These are phyloP conservation scores for Amauroascus niger DNA, from an alignment of 2,329 filamentous ascomycete species.

Conservation along the genomic window DNA sequence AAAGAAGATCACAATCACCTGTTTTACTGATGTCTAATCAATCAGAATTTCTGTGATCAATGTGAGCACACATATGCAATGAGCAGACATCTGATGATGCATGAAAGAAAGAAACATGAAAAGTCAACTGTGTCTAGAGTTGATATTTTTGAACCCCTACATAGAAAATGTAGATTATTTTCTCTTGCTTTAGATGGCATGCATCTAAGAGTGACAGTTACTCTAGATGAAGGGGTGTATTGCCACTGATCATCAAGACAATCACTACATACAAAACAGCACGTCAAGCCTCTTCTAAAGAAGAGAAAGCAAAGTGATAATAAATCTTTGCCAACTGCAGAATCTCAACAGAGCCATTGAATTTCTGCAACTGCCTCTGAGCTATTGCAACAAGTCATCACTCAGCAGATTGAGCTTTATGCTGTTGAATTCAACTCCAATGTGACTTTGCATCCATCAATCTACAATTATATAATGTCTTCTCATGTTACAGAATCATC, in stretches of 20 bases:
- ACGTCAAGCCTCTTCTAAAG: not conserved
- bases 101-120: not conserved
- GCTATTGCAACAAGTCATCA: not conserved
- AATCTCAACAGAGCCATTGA: not conserved
- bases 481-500: no score
- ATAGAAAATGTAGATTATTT: not conserved
- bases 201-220: not conserved
- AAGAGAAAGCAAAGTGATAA: not conserved
- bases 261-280: not conserved
- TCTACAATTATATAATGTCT: no score
- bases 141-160: not conserved
- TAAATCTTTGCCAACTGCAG: not conserved
- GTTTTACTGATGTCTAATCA: not conserved
- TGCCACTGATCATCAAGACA: not conserved
- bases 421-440: no score
- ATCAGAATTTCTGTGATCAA: not conserved
- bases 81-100: not conserved
- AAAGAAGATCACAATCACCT: not conserved
- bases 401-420: not conserved
- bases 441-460: no score
- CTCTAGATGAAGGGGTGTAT: not conserved
- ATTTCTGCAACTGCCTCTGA: not conserved
- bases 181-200: not conserved
- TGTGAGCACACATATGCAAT: not conserved
- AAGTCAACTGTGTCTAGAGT: not conserved